Conservation (phyloP, 2,329 filamentous ascomycete genomes). For the Stagonosporopsis vannaccii region DNA sequence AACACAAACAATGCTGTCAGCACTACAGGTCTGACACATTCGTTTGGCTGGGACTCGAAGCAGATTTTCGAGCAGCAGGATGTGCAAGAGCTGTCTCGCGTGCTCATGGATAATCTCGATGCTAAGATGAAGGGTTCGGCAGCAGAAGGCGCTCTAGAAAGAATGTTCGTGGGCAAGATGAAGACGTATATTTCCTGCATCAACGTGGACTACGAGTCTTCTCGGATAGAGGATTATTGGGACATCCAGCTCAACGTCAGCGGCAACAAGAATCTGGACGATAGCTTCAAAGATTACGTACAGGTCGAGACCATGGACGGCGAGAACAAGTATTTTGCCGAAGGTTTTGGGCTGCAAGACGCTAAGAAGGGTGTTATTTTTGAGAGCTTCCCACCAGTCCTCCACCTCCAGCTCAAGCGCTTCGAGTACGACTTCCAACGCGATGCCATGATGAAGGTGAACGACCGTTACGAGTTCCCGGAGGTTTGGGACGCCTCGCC, state of each 20-base stretch:
- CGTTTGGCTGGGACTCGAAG: constrained; percentile 96
- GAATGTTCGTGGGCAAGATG: constrained; percentile 95
- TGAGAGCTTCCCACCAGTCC: constrained; percentile 88
- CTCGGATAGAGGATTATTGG: constrained; percentile 96
- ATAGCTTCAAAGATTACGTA: constrained; percentile 96
- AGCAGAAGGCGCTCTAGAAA: constrained; percentile 84
- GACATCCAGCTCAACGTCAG: constrained; percentile 97
- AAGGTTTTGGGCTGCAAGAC: constrained; percentile 91
- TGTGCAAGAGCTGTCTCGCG: constrained; percentile 94
- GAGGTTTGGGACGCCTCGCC: constrained; percentile 84
- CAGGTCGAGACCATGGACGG: constrained; percentile 96
- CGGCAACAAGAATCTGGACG: constrained; percentile 89
- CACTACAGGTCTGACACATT: constrained; percentile 92
- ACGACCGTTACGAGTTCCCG: constrained; percentile 89
- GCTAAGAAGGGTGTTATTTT: constrained; percentile 99
- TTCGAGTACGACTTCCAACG: constrained; percentile 98
- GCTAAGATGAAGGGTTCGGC: constrained; percentile 97
- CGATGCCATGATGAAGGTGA: constrained; percentile 99
- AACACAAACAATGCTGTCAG: constrained; percentile 83
- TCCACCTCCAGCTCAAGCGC: constrained; percentile 94
- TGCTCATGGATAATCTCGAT: constrained; percentile 96
- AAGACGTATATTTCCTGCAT: constrained; percentile 99
- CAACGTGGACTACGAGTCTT: constrained; percentile 97
- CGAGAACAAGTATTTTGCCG: constrained; percentile 97
- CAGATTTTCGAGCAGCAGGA: constrained; percentile 99